Evolutionary conservation across 768 basidiomycete genomes (phyloP), one percentile per base, ranked within the genome.

Genomic region (Strobilomyces echinocephalus): DNA sequence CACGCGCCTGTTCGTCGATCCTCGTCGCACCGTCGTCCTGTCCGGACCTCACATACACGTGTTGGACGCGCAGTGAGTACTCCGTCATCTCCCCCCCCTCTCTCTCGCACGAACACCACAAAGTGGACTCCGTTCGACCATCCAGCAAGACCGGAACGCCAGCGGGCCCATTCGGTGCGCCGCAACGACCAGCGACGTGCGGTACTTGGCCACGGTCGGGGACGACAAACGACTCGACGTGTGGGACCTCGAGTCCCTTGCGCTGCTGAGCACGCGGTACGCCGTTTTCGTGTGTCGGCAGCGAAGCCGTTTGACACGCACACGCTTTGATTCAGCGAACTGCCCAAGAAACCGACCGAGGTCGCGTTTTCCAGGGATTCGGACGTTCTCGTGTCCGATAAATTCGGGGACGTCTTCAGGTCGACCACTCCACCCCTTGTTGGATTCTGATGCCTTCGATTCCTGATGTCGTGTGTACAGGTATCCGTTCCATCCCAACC

Each of bases 391-490:
- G 82, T 91, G 12, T 83, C 91, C 2, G 95, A 99, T 71, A 97
- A 97, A 70, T 95, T 97, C 57, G 95, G 95, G 0, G 95, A 97
- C 64, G 80, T 95, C 38, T 95, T 93, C 72, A 82, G 82, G 91
- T 88, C 46, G 50, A 74, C n/a, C n/a, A n/a, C n/a, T n/a, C n/a
- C n/a, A n/a, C n/a, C n/a, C n/a, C n/a, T n/a, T n/a, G n/a, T n/a
- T n/a, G n/a, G n/a, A 7, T 39, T 34, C 28, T 5, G 43, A 36
- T 41, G 57, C 3, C 8, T n/a, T 21, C 34, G 21, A 4, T 28
- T 8, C 21, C 42, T 50, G 38, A 47, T 30, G 7, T 7, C 7
- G 48, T 18, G 54, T 46, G 46, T n/a, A n/a, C 59, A 88, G 87
- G 60, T 88, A 92, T 65, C 74, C 85, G 0, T 71, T 88, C n/a